These are phyloP conservation scores for Leishmania tarentolae DNA, from an alignment of 208 protist genomes.

Conservation along the genomic window DNA sequence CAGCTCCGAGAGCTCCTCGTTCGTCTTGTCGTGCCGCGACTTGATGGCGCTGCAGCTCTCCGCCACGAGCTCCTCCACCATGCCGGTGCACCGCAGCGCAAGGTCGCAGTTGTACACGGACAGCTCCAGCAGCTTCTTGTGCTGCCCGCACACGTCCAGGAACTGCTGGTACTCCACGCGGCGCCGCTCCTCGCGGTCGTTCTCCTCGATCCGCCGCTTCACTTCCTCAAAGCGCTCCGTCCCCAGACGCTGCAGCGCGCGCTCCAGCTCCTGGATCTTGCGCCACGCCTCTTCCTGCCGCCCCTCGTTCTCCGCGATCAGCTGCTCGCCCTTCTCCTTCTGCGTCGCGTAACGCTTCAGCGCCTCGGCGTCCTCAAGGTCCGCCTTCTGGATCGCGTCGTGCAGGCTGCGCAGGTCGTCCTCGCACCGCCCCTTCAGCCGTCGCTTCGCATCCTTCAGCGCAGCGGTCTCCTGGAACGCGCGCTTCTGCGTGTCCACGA, in stretches of 20 bases:
- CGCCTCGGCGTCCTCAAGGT: conserved; percentile 80
- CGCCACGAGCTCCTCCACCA: conserved; percentile 75
- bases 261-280: conserved; percentile 83
- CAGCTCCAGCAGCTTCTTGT: conserved; percentile 87
- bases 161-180: conserved; percentile 85
- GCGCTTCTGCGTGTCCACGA: conserved; percentile 83
- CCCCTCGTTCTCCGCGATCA: conserved; percentile 69
- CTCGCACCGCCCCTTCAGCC: conserved; percentile 79
- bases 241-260: conserved; percentile 69
- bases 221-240: conserved; percentile 84
- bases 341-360: conserved; percentile 70
- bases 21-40: conserved; percentile 67
- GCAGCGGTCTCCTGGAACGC: conserved; percentile 69
- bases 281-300: conserved; percentile 78
- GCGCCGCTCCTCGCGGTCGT: conserved; percentile 79
- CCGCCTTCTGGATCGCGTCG: conserved; percentile 78
- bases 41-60: conserved; percentile 80
- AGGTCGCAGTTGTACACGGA: conserved; percentile 85
- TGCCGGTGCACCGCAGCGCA: conserved; percentile 52
- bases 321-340: conserved; percentile 76
- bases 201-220: conserved; percentile 85
- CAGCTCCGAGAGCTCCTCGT: conserved; percentile 45
- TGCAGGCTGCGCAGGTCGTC: conserved; percentile 74
- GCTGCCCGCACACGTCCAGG: conserved; percentile 69
- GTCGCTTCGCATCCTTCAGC: conserved; percentile 81